A percentile compares a stretch with the other conserved stretches of the same genome.
Evolutionary conservation across 2,329 filamentous ascomycete genomes (phyloP).

Genomic region (Cadophora gregata): DNA sequence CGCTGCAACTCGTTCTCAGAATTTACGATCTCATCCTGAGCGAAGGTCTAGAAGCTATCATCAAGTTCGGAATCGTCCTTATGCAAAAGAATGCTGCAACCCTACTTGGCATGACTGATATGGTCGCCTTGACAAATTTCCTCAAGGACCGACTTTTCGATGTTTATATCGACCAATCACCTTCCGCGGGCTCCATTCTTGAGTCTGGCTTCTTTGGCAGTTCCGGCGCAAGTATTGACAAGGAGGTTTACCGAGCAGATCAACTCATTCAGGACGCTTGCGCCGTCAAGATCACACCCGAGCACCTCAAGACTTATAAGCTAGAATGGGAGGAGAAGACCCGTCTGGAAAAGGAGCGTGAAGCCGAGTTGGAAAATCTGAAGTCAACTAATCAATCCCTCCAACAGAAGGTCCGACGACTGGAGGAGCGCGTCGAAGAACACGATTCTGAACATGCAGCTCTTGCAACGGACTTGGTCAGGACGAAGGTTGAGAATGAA

Average conservation of each 20-base stretch:
- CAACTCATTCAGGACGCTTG: slow-evolving; percentile 93
- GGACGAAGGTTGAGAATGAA: slow-evolving; percentile 92
- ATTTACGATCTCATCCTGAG: slow-evolving; percentile 96
- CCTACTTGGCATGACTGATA: slow-evolving; percentile 85
- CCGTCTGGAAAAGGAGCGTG: slow-evolving; percentile 79
- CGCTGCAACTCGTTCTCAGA: slow-evolving; percentile 90
- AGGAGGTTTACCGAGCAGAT: slow-evolving; percentile 94
- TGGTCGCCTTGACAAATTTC: slow-evolving; percentile 86
- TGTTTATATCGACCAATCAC: slow-evolving; percentile 93
- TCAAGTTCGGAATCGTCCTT: slow-evolving; percentile 92
- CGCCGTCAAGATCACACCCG: slow-evolving; percentile 81
- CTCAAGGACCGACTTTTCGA: slow-evolving; percentile 95
- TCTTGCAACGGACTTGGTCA: slow-evolving; percentile 88
- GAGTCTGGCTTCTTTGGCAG: slow-evolving; percentile 98
- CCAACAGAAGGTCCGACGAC: slow-evolving; percentile 75
- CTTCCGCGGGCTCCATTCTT: slow-evolving; percentile 88
- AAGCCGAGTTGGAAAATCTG: slow-evolving; percentile 79
- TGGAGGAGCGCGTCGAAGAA: slow-evolving; percentile 88
- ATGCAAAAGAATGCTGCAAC: slow-evolving; percentile 92
- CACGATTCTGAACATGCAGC: slow-evolving; percentile 90
- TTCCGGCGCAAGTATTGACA: slow-evolving; percentile 86
- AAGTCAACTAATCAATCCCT: slow-evolving; percentile 70
- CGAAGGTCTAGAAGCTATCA: slow-evolving; percentile 89
- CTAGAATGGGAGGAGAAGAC: slow-evolving; percentile 93
- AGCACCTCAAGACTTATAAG: slow-evolving; percentile 81